phyloP scores from a whole-genome alignment of 345 rosid genomes.

The Salix arbutifolia region DNA sequence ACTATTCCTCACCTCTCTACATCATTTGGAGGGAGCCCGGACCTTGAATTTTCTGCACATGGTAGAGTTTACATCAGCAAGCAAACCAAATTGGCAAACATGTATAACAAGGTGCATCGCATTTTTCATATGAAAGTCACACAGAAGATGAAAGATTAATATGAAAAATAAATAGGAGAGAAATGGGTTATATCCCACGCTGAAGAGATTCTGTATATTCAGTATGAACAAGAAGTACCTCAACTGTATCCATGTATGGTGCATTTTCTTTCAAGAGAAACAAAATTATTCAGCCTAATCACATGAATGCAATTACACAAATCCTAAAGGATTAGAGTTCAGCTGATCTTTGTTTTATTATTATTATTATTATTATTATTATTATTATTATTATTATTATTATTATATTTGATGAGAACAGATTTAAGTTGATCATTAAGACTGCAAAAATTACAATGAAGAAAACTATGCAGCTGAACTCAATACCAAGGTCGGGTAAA shows the following conservation, averaged over 20 bases:
- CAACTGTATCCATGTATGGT: not conserved
- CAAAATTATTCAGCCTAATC: not conserved
- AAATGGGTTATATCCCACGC: not conserved
- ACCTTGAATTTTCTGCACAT: slow-evolving; percentile 69
- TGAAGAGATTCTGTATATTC: not conserved
- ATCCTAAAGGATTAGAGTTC: not conserved
- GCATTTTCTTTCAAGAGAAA: slow-evolving; percentile 1
- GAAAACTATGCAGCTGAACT: not conserved
- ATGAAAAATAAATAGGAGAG: not conserved
- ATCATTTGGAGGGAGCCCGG: slow-evolving; percentile 56
- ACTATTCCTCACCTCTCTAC: slow-evolving; percentile 57
- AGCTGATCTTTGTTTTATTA: no score
- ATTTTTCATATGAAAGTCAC: slow-evolving; percentile 5
- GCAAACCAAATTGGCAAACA: not conserved
- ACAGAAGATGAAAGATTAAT: not conserved
- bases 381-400: not conserved
- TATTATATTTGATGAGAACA: not conserved
- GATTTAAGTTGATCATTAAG: not conserved
- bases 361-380: no score
- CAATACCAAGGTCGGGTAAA: not conserved
- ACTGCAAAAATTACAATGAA: not conserved
- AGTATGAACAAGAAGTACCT: not conserved
- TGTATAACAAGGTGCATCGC: not conserved
- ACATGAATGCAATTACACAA: not conserved
- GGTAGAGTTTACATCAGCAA: slow-evolving; percentile 12